phyloP scores from a whole-genome alignment of 2,329 filamentous ascomycete species.

The Zymoseptoria crescenta region DNA sequence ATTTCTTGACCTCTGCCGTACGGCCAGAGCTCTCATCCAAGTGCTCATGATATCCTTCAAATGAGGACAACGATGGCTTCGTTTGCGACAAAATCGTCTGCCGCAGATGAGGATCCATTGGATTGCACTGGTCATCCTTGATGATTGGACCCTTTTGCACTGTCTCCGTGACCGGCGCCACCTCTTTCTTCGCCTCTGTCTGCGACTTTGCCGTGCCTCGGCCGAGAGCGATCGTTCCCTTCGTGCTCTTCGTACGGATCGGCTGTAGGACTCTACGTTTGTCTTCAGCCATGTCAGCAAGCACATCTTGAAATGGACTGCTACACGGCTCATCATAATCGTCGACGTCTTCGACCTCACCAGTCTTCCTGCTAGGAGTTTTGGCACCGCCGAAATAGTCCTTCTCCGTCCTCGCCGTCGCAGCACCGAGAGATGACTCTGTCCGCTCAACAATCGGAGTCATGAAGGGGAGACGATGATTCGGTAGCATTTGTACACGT shows the following conservation, averaged over 20 bases:
- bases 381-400: slow-evolving; percentile 56
- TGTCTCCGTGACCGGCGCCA: slow-evolving; percentile 31
- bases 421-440: slow-evolving; percentile 71
- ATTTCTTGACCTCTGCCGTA: slow-evolving; percentile 71
- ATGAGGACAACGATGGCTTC: slow-evolving; percentile 64
- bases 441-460: slow-evolving; percentile 96
- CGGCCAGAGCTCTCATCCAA: slow-evolving; percentile 55
- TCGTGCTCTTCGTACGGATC: slow-evolving; percentile 41
- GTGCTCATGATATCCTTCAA: slow-evolving; percentile 73
- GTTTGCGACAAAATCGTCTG: slow-evolving; percentile 66
- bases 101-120: slow-evolving; percentile 69
- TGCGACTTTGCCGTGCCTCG: slow-evolving; percentile 28
- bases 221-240: slow-evolving; percentile 33
- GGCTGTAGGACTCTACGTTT: slow-evolving; percentile 44
- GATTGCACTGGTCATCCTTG: slow-evolving; percentile 78
- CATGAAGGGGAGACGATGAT: slow-evolving; percentile 94
- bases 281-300: slow-evolving; percentile 41
- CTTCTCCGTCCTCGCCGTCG: slow-evolving; percentile 49
- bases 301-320: slow-evolving; percentile 65
- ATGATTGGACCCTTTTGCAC: slow-evolving; percentile 64
- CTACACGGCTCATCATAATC: slow-evolving; percentile 47
- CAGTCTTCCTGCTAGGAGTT: slow-evolving; percentile 61
- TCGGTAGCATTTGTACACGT: slow-evolving; percentile 66
- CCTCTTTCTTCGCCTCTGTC: slow-evolving; percentile 21
- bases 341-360: slow-evolving; percentile 29